Conservation (phyloP, 495 filamentous ascomycete genomes). For the Letharia columbiana region DNA sequence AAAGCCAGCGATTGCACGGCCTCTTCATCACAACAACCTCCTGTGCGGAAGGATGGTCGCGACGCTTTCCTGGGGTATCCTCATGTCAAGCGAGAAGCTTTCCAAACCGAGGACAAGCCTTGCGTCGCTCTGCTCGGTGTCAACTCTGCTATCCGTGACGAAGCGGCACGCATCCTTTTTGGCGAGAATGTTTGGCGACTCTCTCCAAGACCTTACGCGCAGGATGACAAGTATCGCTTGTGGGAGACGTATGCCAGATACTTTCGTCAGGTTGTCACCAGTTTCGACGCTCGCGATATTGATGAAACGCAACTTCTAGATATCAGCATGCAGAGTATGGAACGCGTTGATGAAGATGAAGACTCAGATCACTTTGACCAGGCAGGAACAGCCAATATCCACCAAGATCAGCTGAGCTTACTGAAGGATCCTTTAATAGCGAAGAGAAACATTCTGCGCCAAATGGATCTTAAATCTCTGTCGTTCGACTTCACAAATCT, state of each 20-base stretch:
- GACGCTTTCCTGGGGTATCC: background rate
- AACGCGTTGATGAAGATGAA: background rate
- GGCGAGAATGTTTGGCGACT: background rate
- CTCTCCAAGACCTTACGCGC: background rate
- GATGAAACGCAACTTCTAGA: background rate
- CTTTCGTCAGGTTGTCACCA: background rate
- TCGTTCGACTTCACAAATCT: background rate
- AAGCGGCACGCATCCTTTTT: background rate
- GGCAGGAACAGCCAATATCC: background rate
- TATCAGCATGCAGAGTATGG: background rate
- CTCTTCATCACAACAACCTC: background rate
- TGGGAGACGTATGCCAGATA: background rate
- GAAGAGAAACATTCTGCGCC: background rate
- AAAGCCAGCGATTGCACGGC: no score
- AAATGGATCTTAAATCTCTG: background rate
- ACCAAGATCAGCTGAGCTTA: background rate
- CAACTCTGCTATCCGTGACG: background rate
- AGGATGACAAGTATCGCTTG: background rate
- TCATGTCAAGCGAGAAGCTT: background rate
- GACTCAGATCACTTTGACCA: background rate
- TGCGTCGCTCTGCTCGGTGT: background rate
- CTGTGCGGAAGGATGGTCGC: background rate
- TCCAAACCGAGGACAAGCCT: background rate
- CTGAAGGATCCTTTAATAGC: background rate
- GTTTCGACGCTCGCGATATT: background rate